Base-by-base conservation (phyloP, 495 filamentous ascomycete species). In the Evernia prunastri region DNA sequence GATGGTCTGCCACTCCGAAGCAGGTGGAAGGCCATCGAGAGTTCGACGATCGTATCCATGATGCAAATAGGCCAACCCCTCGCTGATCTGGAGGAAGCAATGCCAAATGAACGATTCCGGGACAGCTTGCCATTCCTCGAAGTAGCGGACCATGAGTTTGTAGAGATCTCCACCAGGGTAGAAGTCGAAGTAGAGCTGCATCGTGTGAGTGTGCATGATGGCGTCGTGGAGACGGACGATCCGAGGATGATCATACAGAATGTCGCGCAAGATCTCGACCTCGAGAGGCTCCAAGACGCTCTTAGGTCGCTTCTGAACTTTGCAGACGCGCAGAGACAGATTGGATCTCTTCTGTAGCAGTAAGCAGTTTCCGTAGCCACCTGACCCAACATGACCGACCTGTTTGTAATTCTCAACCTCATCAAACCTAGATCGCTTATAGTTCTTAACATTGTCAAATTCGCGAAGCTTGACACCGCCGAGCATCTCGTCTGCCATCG, bases 61-160 rank as follows among this genome's bases (percentile, higher is more conserved):
- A 18, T 68, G 66, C 8, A 68, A 33, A 43, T 49, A 68, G 15
- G 66, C 66, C 23, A 68, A 39, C 12, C 23, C 66, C 36, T 68
- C 57, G n/a, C 62, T 39, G 0, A 65, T 10, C 13, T 68, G 66
- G 27, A 64, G 58, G 33, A 47, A 68, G 2, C 31, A 31, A 53
- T 68, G 66, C 66, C 66, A 68, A 27, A 65, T 40, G 49, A 68
- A 65, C 12, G 62, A n/a, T 43, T 68, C 66, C 10, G 66, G 66
- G 17, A 64, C 31, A 18, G 0, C 20, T 31, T 27, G 40, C 42
- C 27, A 40, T 4, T 58, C 17, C 17, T 59, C 7, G 3, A 40
- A 4, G 27, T 65, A 64, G 20, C n/a, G 18, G 1, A 3, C 9
- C 20, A 62, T 58, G 8, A 68, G 23, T 15, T 43, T 13, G 23